These are phyloP conservation scores for Buddleja alternifolia DNA, from an alignment of 257 asterid genomes.

Conservation along the genomic window DNA sequence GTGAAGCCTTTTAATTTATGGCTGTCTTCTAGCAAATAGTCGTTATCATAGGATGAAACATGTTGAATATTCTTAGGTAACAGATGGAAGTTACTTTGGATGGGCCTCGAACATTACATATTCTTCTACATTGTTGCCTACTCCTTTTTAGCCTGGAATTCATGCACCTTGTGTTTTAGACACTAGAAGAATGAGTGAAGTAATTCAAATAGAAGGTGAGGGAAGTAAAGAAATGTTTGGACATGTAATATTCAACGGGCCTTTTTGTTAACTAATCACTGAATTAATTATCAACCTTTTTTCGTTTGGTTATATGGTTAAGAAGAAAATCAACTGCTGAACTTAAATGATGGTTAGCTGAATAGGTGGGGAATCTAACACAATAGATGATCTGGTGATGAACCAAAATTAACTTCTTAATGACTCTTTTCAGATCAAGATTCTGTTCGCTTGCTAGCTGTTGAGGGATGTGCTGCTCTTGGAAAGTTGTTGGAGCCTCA, in stretches of 20 bases:
- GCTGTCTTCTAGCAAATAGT: no score
- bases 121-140: no score
- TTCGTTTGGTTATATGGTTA: not conserved
- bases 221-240: constrained; percentile 5
- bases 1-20: no score
- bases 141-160: no score
- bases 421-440: constrained; percentile 75
- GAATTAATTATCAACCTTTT: not conserved
- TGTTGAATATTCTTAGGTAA: no score
- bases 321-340: not conserved
- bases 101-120: no score
- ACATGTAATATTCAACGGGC: not conserved
- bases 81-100: no score
- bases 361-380: constrained; percentile 8
- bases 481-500: constrained; percentile 89
- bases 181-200: not conserved
- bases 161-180: not conserved
- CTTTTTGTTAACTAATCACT: not conserved
- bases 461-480: constrained; percentile 93
- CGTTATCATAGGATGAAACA: no score
- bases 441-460: constrained; percentile 93
- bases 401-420: constrained; percentile 22
- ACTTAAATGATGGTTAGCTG: not conserved
- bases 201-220: constrained; percentile 8
- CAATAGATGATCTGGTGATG: not conserved